Evolutionary conservation across 257 asterid species (phyloP), one percentile per base, ranked within the genome.

Genomic region (Cynanchum wilfordii): DNA sequence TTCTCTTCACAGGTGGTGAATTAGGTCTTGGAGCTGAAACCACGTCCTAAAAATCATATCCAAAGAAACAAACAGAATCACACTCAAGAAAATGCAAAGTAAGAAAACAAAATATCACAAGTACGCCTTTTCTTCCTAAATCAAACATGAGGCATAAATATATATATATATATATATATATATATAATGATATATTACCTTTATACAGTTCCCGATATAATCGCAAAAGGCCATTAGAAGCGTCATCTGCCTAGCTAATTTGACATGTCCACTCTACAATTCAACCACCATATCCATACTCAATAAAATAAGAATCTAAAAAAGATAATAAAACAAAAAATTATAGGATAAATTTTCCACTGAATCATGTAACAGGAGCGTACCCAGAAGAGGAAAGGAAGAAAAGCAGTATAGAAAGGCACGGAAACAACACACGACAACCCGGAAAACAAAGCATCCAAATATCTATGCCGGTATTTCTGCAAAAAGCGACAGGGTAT

Each of bases 311-410:
- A 29, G 51, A 17, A 47, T 27, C 4, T 50, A 9, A 67, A 10
- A 47, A 45, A 2, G 4, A 16, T 19, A 50, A 50, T 15, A 27
- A 42, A 7, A 19, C 7, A 66, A 40, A 7, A 40, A 64, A 8
- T 13, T 6, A 3, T 11, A n/a, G n/a, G 30, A 63, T 64, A 36
- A 36, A 16, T 27, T 7, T 47, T 7, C 16, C 40, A 27, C 7
- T 51, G 11, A 51, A 9, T 20, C 40, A 16, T 16, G 75, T 3
- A 63, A 69, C 20, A 40, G 70, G 73, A 49, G 77, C 79, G 50
- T 89, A 92, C 98, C 98, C 98, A 95, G 89, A 92, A 95, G 62
- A 95, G 91, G 86, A 92, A 80, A 70, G 98, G 99, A 68, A 95
- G 96, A 79, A 95, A 92, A 42, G 90, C 97, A 77, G 98, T 92